A percentile compares a stretch with the other conserved stretches of the same genome.
Evolutionary conservation across 306 rosid genomes (phyloP).

Genomic region (Dryas alaskensis): DNA sequence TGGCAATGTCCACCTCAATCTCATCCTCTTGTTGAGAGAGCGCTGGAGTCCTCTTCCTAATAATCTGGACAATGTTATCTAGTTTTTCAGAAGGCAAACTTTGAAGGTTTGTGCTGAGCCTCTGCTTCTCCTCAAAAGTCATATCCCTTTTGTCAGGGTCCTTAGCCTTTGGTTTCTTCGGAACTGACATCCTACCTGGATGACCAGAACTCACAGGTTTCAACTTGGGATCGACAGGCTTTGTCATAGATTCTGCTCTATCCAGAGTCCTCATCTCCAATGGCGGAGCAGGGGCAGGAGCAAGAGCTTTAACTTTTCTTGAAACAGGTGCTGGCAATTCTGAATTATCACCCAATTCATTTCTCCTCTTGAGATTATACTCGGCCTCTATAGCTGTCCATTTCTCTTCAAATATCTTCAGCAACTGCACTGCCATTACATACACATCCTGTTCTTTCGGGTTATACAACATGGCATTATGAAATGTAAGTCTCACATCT

Average conservation of each 20-base stretch:
- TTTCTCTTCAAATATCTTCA: slow-evolving; percentile 68
- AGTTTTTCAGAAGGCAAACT: slow-evolving; percentile 77
- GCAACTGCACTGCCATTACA: slow-evolving; percentile 75
- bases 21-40: slow-evolving; percentile 82
- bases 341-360: slow-evolving; percentile 32
- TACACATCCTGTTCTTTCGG: slow-evolving; percentile 86
- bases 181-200: slow-evolving; percentile 47
- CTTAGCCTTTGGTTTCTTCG: slow-evolving; percentile 79
- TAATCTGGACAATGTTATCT: slow-evolving; percentile 69
- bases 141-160: slow-evolving; percentile 76
- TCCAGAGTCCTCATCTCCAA: slow-evolving; percentile 47
- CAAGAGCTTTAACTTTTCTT: slow-evolving; percentile 34
- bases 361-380: slow-evolving; percentile 53
- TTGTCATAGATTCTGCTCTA: slow-evolving; percentile 54
- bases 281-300: slow-evolving; percentile 26
- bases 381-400: slow-evolving; percentile 63
- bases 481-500: slow-evolving; percentile 85
- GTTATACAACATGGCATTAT: slow-evolving; percentile 87
- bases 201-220: slow-evolving; percentile 41
- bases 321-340: slow-evolving; percentile 44
- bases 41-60: slow-evolving; percentile 67
- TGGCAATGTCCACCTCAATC: slow-evolving; percentile 87
- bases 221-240: slow-evolving; percentile 29
- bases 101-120: slow-evolving; percentile 68
- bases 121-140: slow-evolving; percentile 85